Evolutionary conservation across 208 protist genomes (phyloP).

Genomic region (Trypanosoma cruzi): DNA sequence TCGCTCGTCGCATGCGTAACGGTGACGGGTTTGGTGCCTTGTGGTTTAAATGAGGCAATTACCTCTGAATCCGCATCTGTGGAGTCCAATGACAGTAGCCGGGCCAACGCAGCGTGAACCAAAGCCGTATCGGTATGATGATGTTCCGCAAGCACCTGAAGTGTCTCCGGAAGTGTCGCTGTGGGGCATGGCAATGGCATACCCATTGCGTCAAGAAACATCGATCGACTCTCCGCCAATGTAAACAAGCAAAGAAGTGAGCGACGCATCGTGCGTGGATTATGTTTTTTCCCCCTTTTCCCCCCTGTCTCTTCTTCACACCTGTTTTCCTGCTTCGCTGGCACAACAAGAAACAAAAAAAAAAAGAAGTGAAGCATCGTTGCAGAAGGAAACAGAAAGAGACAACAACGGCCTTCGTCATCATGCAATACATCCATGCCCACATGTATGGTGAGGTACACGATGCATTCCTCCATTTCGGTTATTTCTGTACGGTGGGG

Average conservation of each 20-base stretch:
- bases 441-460: too few relatives aligned
- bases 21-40: neutral
- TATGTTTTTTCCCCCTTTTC: neutral
- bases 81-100: slow-evolving; percentile 58
- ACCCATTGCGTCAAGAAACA: slow-evolving; percentile 42
- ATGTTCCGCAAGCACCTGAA: slow-evolving; percentile 25
- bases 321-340: neutral
- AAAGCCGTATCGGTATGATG: neutral
- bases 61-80: slow-evolving; percentile 56
- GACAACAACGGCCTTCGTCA: too few relatives aligned
- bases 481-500: too few relatives aligned
- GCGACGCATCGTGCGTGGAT: slow-evolving; percentile 30
- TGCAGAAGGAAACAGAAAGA: too few relatives aligned
- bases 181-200: slow-evolving; percentile 19
- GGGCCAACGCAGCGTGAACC: slow-evolving; percentile 32
- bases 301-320: neutral
- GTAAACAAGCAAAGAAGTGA: slow-evolving; percentile 31
- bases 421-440: too few relatives aligned
- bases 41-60: slow-evolving; percentile 34
- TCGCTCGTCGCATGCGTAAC: neutral
- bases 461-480: too few relatives aligned
- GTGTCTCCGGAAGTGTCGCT: slow-evolving; percentile 22
- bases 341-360: neutral
- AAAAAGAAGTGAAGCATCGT: too few relatives aligned
- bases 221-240: slow-evolving; percentile 40